phyloP scores from a whole-genome alignment of 495 filamentous ascomycete species.

The Delitschia confertaspora region DNA sequence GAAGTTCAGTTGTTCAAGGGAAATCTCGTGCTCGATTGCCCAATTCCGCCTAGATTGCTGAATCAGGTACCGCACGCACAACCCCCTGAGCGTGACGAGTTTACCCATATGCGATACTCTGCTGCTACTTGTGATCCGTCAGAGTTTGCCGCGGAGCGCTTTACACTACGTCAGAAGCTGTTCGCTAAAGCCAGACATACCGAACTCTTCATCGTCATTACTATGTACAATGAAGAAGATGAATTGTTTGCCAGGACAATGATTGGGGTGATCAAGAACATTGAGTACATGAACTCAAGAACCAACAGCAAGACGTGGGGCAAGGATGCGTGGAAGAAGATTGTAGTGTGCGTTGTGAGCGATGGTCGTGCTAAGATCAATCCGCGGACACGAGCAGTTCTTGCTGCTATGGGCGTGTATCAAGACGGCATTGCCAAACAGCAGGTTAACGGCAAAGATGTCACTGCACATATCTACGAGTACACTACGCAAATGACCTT shows the following conservation, averaged over 20 bases:
- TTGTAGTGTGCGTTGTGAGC: conserved; percentile 96
- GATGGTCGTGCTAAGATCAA: conserved; percentile 99
- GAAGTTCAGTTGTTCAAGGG: conserved; percentile 95
- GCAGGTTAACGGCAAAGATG: conserved; percentile 92
- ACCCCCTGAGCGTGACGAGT: conserved; percentile 82
- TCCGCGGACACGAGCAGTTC: conserved; percentile 74
- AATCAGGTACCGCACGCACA: conserved; percentile 75
- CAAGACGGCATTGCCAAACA: conserved; percentile 99
- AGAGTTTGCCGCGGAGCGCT: conserved; percentile 78
- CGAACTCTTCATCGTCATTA: conserved; percentile 94
- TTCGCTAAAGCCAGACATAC: conserved; percentile 91
- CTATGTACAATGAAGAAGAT: conserved; percentile 99
- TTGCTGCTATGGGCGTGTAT: conserved; percentile 91
- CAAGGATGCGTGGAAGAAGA: conserved; percentile 98
- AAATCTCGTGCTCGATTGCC: conserved; percentile 95
- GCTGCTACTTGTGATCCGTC: conserved; percentile 92
- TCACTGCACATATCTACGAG: conserved; percentile 98
- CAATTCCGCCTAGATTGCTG: conserved; percentile 81
- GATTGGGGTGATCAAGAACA: conserved; percentile 96
- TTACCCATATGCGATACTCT: conserved; percentile 97
- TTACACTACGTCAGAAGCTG: conserved; percentile 86
- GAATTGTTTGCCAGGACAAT: conserved; percentile 93
- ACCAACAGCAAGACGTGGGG: conserved; percentile 95
- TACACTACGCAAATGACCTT: conserved; percentile 92
- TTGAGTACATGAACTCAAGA: conserved; percentile 91